phyloP scores from a whole-genome alignment of 2,329 filamentous ascomycete species.

The Fusarium foetens region DNA sequence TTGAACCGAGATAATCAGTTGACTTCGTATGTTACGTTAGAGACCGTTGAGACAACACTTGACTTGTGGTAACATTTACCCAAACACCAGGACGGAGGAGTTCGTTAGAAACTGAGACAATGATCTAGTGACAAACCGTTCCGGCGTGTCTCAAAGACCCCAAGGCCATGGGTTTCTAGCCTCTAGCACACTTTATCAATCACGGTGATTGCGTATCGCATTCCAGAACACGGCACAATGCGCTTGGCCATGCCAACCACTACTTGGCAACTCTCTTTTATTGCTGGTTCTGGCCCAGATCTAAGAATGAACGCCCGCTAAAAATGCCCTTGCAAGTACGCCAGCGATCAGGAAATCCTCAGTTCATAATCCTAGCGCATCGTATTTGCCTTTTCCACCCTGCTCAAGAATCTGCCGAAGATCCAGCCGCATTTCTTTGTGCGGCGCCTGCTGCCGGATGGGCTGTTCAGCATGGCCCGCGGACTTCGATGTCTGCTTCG shows the following conservation, averaged over 20 bases:
- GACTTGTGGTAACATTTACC: slow-evolving; percentile 22
- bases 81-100: not conserved
- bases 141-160: slow-evolving; percentile 1
- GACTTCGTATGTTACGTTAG: slow-evolving; percentile 8
- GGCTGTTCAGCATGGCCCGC: slow-evolving; percentile 9
- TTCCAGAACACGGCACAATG: slow-evolving; percentile 39
- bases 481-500: slow-evolving; percentile 7
- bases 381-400: slow-evolving; percentile 48
- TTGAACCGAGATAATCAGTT: slow-evolving; percentile 24
- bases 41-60: slow-evolving; percentile 22
- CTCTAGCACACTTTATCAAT: slow-evolving; percentile 11
- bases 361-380: slow-evolving; percentile 49
- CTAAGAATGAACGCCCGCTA: slow-evolving; percentile 29
- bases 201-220: slow-evolving; percentile 25
- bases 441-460: slow-evolving; percentile 22
- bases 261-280: slow-evolving; percentile 20
- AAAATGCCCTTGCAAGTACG: slow-evolving; percentile 15
- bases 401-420: slow-evolving; percentile 44
- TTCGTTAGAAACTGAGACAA: slow-evolving; percentile 32
- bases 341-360: not conserved
- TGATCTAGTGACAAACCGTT: slow-evolving; percentile 14
- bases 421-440: slow-evolving; percentile 32
- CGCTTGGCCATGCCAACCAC: slow-evolving; percentile 12
- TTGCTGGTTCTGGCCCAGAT: slow-evolving; percentile 27
- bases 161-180: slow-evolving; percentile 5